A percentile compares a stretch with the other conserved stretches of the same genome.
These are phyloP conservation scores for Lactifluus pinguis DNA, from an alignment of 768 basidiomycete genomes.

Conservation along the genomic window DNA sequence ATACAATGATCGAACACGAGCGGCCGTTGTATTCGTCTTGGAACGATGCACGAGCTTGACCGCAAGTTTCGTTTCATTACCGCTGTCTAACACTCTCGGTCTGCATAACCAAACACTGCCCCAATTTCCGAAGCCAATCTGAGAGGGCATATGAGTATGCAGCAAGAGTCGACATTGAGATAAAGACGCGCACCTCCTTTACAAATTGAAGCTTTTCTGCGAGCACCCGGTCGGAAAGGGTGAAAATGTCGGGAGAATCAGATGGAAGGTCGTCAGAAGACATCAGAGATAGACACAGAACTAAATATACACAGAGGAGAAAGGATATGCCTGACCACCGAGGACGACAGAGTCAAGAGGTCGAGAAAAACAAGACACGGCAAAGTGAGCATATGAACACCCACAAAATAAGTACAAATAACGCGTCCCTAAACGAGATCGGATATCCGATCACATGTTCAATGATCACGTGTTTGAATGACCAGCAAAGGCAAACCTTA, in stretches of 20 bases:
- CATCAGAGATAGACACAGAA: constrained; percentile 20
- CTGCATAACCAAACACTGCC: constrained; percentile 80
- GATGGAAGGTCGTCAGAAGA: constrained; percentile 25
- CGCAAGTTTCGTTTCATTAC: constrained; percentile 52
- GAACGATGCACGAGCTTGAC: constrained; percentile 88
- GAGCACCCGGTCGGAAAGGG: constrained; percentile 62
- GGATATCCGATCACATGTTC: not conserved
- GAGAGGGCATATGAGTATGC: constrained; percentile 1
- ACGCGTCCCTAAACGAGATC: constrained; percentile 2
- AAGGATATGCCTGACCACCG: not conserved
- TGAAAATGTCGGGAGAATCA: constrained; percentile 54
- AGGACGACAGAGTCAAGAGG: not conserved
- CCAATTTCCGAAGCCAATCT: constrained; percentile 93
- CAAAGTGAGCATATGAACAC: constrained; percentile 15
- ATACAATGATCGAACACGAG: constrained; percentile 81
- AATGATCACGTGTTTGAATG: too few relatives aligned
- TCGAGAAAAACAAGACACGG: not conserved
- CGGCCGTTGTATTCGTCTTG: constrained; percentile 76
- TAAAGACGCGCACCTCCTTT: constrained; percentile 46
- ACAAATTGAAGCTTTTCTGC: constrained; percentile 66
- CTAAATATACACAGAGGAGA: constrained; percentile 11
- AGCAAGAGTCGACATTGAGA: not conserved
- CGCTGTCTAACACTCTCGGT: constrained; percentile 42
- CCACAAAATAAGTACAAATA: constrained; percentile 8
- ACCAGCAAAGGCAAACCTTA: too few relatives aligned